Conservation (phyloP, 306 rosid species). For the Abrus pulchellus region DNA sequence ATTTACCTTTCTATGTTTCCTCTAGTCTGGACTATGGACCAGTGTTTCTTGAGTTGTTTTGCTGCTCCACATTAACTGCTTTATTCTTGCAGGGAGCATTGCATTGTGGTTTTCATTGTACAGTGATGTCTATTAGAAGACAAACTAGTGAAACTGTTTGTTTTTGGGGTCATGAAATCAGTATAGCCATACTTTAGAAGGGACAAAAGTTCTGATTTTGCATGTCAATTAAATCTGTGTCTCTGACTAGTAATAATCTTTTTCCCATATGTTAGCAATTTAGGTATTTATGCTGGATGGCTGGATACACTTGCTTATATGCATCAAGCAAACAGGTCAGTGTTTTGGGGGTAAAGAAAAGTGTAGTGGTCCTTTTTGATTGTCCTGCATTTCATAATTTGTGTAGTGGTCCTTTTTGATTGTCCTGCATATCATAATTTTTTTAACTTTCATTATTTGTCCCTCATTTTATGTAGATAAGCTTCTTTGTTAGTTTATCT, state of each 20-base stretch:
- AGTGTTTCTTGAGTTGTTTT: not conserved
- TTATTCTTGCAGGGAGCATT: constrained; percentile 8
- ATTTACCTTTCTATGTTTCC: not conserved
- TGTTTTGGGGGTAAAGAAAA: not conserved
- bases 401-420: not conserved
- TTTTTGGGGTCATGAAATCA: constrained; percentile 8
- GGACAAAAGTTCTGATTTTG: constrained; percentile 7
- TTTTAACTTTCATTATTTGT: not conserved
- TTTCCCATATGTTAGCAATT: not conserved
- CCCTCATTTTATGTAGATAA: not conserved
- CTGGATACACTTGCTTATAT: not conserved
- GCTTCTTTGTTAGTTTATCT: not conserved
- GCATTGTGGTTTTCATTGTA: constrained; percentile 4
- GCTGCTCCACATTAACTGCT: constrained; percentile 5
- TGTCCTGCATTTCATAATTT: not conserved
- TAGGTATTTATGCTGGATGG: not conserved
- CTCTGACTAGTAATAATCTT: not conserved
- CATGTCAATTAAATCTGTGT: constrained; percentile 22
- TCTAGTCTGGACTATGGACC: not conserved
- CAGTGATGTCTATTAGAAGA: not conserved
- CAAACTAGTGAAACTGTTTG: constrained; percentile 11
- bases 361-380: not conserved
- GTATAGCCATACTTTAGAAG: not conserved
- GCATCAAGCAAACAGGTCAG: not conserved
- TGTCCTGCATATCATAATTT: not conserved